A percentile compares a stretch with the other conserved stretches of the same genome.
Evolutionary conservation across 2,329 filamentous ascomycete genomes (phyloP).

Genomic region (Fusarium pseudonygamai): DNA sequence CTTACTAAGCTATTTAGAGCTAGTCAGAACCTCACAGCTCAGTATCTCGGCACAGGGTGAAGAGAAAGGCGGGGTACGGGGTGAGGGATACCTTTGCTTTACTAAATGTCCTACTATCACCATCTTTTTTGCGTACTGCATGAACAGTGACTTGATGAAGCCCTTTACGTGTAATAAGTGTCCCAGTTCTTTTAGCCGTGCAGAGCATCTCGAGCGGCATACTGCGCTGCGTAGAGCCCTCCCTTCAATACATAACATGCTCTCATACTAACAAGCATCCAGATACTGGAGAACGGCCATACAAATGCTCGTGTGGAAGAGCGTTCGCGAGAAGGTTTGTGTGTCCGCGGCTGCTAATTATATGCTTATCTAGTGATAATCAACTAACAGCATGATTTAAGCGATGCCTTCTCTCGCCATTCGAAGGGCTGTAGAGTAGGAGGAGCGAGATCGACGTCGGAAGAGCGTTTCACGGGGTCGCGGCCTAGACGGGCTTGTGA

Average conservation of each 20-base stretch:
- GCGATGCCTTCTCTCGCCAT: background rate
- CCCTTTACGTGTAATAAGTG: background rate
- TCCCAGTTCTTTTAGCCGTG: background rate
- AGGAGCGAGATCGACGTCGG: background rate
- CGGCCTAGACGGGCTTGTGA: background rate
- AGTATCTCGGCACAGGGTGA: background rate
- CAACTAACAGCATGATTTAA: background rate
- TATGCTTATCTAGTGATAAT: accelerated
- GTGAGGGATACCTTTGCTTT: background rate
- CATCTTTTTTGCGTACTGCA: background rate
- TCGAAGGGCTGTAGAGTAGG: background rate
- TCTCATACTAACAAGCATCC: background rate
- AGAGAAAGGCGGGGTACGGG: background rate
- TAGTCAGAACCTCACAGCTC: background rate
- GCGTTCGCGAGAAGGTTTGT: background rate
- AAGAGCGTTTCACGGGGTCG: background rate
- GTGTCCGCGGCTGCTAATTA: background rate
- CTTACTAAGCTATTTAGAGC: background rate
- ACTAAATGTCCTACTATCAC: background rate
- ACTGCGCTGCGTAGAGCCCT: background rate
- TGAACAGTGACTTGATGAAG: background rate
- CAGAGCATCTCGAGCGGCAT: background rate
- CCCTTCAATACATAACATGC: background rate
- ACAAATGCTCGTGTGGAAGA: background rate
- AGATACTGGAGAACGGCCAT: background rate